Base-by-base conservation (phyloP, 1,284 basidiomycete genomes). In the Apiotrichum porosum region DNA sequence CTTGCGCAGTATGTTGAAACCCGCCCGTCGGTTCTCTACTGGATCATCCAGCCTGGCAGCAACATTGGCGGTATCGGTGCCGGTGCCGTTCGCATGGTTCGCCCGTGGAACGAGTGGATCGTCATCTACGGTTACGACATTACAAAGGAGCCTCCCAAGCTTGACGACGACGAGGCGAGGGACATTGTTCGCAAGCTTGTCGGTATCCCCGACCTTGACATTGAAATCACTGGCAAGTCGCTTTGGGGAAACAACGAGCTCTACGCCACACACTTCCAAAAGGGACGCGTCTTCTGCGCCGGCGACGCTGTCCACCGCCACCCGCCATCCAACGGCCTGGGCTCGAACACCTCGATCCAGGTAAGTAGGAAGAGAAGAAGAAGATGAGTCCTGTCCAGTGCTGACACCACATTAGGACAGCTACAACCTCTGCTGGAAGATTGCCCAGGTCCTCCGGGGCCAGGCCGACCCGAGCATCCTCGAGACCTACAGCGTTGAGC, bases 71-170 rank as follows among this genome's bases (percentile, higher is more conserved):
- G 51, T 17, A 52, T 52, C 18, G 51, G 51, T 22, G 51, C 51
- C 9, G 51, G 51, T 3, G 38, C 44, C 24, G 51, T 52, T 8
- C 51, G 51, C 47, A 52, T 52, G 51, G 51, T 52, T 1, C 51
- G 51, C 26, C 51, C 51, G 0, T 52, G 51, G 51, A 52, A 52
- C 47, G 42, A 54, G 47, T 54, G 52, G 52, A 42, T 54, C 33
- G 41, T 44, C 21, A 37, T 50, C 13, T 54, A 44, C 44, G 52
- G 52, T n/a, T 54, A 21, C 18, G 48, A 54, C 38, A 54, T 54
- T 23, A 37, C 10, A 39, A 19, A 46, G 44, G 40, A 43, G 5
- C 47, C 47, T 1, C 52, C 52, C 17, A 32, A 38, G 12, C 21
- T 54, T 10, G 52, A 54, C 42, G 49, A 51, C 30, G 51, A 13